phyloP scores from a whole-genome alignment of 1,284 basidiomycete genomes.

The Puccinia horiana region DNA sequence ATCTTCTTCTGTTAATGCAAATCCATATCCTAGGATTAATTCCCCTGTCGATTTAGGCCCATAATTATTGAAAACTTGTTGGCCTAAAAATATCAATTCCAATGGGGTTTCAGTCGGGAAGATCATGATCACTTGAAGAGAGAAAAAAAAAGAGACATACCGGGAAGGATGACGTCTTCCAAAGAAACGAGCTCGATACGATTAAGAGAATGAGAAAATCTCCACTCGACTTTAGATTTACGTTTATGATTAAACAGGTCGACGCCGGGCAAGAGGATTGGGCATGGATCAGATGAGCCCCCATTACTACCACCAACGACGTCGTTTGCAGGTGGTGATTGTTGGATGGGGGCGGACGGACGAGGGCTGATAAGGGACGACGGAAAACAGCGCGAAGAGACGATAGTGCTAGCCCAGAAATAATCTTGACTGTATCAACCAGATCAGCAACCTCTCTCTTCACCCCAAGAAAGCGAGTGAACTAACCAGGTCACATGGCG shows the following conservation, averaged over 20 bases:
- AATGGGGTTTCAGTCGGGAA: too few species aligned
- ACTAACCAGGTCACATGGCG: conserved; percentile 25
- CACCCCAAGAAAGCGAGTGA: neutral
- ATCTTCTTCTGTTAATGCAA: conserved; percentile 31
- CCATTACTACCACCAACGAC: too few species aligned
- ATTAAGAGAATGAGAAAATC: neutral
- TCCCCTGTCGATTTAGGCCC: conserved; percentile 42
- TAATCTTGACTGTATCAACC: conserved; percentile 44
- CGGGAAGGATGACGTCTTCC: neutral
- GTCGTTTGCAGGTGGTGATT: neutral
- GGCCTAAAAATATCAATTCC: conserved; percentile 4
- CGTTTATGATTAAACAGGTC: conserved; percentile 43
- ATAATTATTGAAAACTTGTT: conserved; percentile 49
- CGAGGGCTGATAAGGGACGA: conserved; percentile 3
- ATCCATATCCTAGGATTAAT: conserved; percentile 47
- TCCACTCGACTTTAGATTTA: conserved; percentile 37
- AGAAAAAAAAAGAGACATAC: neutral
- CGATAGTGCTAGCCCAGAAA: conserved; percentile 40
- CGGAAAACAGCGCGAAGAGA: conserved; percentile 36
- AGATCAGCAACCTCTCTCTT: too few species aligned
- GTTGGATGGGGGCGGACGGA: neutral
- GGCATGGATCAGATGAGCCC: neutral
- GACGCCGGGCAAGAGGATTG: conserved; percentile 43
- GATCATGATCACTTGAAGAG: too few species aligned
- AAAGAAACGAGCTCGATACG: conserved; percentile 27